Base-by-base conservation (phyloP, 495 filamentous ascomycete species). In the Letharia lupina region DNA sequence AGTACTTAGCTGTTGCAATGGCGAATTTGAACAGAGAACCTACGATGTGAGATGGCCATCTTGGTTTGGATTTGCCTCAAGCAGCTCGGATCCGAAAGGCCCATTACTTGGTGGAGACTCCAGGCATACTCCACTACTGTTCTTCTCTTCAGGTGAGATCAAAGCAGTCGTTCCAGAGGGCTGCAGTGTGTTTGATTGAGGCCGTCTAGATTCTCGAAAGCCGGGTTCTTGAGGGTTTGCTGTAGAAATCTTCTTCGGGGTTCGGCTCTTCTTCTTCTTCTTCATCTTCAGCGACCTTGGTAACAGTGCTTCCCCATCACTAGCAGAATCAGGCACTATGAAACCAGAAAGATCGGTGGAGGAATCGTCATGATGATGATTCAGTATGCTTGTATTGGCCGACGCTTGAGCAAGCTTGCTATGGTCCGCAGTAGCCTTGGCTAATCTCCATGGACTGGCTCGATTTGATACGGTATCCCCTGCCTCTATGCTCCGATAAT, bases 331-430 rank as follows among this genome's bases (percentile, higher is more conserved):
- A 60, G 67, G 57, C 33, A 73, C 74, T 13, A 77, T 70, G 59
- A 77, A 77, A 61, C 71, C 75, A 2, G 75, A 77, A n/a, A 77
- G 69, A 39, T 67, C 68, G 7, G 65, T 67, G 8, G 48, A 59
- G 61, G 31, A 45, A 4, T 65, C 57, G 10, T 65, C 68, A n/a
- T 70, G 57, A 33, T 70, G 61, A n/a, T 58, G 41, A 20, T 35
- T 33, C 16, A 37, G 48, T 35, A 47, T 23, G 28, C 33, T 54
- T 20, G 61, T 64, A 16, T 37, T 37, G 12, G 50, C 39, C 18
- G 37, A 41, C 5, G 35, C 33, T 31, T 47, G 7, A 59, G 33
- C 40, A 58, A 67, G 60, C 41, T 54, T 59, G 56, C 42, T 60
- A 33, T 70, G 65, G 56, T 70, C 62, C 2, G 67, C 62, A 18